These are phyloP conservation scores for Fraxinus cuspidata DNA, from an alignment of 257 asterid species.

Conservation along the genomic window DNA sequence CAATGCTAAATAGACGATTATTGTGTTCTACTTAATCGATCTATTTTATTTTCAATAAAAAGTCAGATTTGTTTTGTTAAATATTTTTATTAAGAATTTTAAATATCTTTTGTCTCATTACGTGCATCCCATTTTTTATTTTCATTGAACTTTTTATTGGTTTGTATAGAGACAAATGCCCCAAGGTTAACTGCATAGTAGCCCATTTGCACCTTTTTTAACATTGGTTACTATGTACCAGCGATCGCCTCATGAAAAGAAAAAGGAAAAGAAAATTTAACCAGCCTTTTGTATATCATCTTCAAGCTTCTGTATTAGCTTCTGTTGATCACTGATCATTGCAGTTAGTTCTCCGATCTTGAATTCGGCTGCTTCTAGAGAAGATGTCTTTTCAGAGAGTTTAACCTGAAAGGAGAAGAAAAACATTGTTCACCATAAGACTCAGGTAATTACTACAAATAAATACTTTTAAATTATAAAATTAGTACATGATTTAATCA, in stretches of 20 bases:
- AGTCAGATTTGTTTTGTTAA: neutral
- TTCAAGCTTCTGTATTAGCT: conserved; percentile 92
- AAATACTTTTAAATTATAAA: conserved; percentile 5
- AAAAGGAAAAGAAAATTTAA: conserved; percentile 14
- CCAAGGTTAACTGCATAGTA: neutral
- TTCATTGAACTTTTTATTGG: neutral
- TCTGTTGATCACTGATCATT: conserved; percentile 75
- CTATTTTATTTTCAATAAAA: neutral
- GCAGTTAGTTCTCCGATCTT: conserved; percentile 67
- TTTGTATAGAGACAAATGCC: neutral
- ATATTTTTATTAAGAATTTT: neutral
- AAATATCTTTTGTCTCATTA: neutral
- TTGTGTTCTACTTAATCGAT: neutral
- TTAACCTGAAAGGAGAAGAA: conserved; percentile 61
- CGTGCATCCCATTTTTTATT: neutral
- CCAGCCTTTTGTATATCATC: conserved; percentile 88
- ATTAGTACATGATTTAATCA: conserved; percentile 5
- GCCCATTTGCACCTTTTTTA: neutral
- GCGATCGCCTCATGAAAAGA: conserved; percentile 16
- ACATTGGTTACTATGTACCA: conserved; percentile 1
- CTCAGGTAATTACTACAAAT: neutral
- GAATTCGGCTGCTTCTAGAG: conserved; percentile 81
- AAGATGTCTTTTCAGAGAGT: conserved; percentile 74
- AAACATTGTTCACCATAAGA: conserved; percentile 21
- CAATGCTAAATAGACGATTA: neutral